Evolutionary conservation across 495 filamentous ascomycete species (phyloP), one percentile per base, ranked within the genome.

Genomic region (Penicillium samsonianum): DNA sequence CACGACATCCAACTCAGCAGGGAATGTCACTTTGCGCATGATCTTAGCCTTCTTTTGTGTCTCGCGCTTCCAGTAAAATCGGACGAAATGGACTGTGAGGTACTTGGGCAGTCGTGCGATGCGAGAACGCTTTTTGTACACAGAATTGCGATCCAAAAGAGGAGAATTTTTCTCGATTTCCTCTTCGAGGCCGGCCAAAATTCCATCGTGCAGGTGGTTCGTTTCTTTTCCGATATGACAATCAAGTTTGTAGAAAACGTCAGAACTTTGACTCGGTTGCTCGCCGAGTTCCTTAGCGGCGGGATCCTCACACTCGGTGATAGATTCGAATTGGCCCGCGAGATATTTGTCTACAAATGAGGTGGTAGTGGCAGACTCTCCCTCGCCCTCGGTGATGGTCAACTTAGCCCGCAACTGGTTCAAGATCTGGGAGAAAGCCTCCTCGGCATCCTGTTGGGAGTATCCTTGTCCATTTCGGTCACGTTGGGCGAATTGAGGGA

Each of bases 41-140:
- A 98, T 98, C 83, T 98, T 98, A 53, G 92, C 91, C 78, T 98
- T 98, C 81, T 98, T 98, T 69, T 93, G 86, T 8, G 89, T 90
- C 55, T 92, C 90, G 19, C 87, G 82, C 69, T 95, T 92, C 95
- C 95, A 98, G 78, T 90, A 96, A 77, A 98, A 98, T 58, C 94
- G 91, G 58, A 98, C 90, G 68, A 98, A 96, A 68, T 98, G 94
- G 5, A 98, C 92, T 14, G 94, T 93, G 28, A 98, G 80, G 60
- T 98, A 96, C 68, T 95, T 96, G 12, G 94, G 94, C 55, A 98
- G 72, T 9, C 93, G 88, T 22, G 91, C 81, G 61, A 98, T 92
- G 58, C 86, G 85, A 28, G 92, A 96, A 9, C 80, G 87, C 76
- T 96, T 96, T 22, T 91, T 97, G 72, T 98, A 98, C 10, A 84